A percentile compares a stretch with the other conserved stretches of the same genome.
Conservation (phyloP, 306 rosid species). For the Mimosa bimucronata region DNA sequence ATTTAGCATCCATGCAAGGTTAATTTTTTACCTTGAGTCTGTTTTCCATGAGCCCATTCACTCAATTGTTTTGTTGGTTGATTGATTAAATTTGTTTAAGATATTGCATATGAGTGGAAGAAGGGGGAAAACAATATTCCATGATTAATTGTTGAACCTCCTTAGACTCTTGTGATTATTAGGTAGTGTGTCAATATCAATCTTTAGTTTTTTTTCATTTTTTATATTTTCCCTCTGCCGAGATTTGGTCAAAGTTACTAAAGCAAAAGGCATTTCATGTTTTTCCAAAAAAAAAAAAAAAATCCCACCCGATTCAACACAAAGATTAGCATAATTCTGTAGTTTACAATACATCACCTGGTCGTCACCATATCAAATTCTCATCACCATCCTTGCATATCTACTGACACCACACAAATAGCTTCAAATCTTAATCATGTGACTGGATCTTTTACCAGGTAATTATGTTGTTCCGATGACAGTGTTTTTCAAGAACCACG, state of each 20-base stretch:
- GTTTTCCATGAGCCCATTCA: not conserved
- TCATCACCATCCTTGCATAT: too few relatives aligned
- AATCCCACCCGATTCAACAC: not conserved
- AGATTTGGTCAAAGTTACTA: not conserved
- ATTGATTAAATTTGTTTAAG: not conserved
- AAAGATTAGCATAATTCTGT: not conserved
- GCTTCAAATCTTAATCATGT: not conserved
- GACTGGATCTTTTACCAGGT: not conserved
- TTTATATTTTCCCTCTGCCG: not conserved
- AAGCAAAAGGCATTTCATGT: not conserved
- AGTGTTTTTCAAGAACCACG: not conserved
- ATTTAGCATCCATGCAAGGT: not conserved
- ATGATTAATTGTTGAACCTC: not conserved
- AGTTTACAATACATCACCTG: not conserved
- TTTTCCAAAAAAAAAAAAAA: too few relatives aligned
- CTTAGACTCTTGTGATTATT: not conserved
- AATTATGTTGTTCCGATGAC: too few relatives aligned
- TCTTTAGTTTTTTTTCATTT: not conserved
- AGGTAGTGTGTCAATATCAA: not conserved
- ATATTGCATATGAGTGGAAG: not conserved
- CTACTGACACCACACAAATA: not conserved
- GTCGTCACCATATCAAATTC: not conserved
- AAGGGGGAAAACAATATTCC: not conserved
- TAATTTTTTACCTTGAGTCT: not conserved
- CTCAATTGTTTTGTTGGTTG: not conserved